Evolutionary conservation across 169 alveolate genomes (phyloP), one percentile per base, ranked within the genome.

Genomic region (Eimeria maxima): DNA sequence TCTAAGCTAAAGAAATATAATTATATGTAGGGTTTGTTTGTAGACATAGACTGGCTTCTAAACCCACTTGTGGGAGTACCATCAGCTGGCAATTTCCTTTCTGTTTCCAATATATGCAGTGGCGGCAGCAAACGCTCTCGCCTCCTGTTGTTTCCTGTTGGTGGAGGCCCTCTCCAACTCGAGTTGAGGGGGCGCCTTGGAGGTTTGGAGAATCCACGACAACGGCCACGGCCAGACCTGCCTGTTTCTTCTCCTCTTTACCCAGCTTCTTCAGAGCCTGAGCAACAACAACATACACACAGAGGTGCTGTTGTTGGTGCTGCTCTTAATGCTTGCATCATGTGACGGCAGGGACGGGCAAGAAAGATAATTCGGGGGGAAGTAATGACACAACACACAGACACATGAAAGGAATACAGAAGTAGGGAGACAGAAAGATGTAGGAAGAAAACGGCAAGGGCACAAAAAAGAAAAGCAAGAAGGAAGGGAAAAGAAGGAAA

Each of bases 191-290:
- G 87, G 57, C 57, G 63, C 57, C 87, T 22, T 11, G 38, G 7
- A 24, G 53, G 33, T 24, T 7, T n/a, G 42, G 57, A 60, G 42
- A 57, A 57, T 60, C 87, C 63, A 76, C 13, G 63, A 76, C 87
- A 3, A 76, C 33, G n/a, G 60, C 87, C 60, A 76, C 33, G 4
- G 63, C 87, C 11, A 76, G 63, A 1, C 63, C 42, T 20, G 57
- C 55, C 16, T 44, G 57, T 44, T n/a, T 76, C 87, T 60, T 76
- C 38, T 76, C 87, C 16, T 33, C 53, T 33, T 4, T 14, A 18
- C 63, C 16, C 63, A 76, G 57, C 53, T 13, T 20, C 87, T 42
- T 76, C 57, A 76, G 60, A 10, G n/a, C 87, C 87, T 76, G 29
- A 6, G n/a, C 20, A 53, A 13, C 67, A 7, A 57, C 67, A 45